Evolutionary conservation across 495 filamentous ascomycete genomes (phyloP).

Genomic region (Thozetella sp.): DNA sequence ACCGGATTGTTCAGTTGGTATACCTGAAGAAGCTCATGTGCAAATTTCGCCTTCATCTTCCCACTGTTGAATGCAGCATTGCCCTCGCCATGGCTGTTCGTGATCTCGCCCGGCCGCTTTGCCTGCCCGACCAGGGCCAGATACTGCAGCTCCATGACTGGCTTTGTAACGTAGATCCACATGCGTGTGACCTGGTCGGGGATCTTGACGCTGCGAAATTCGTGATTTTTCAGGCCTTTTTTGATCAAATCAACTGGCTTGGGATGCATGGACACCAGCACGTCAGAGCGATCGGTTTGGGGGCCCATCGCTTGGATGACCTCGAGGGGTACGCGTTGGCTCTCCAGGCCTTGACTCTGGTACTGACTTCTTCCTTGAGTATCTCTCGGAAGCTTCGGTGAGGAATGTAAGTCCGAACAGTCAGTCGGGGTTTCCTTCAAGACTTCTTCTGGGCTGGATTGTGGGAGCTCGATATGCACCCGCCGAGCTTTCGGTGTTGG

Average conservation of each 20-base stretch:
- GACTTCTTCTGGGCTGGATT: constrained; percentile 14
- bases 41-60: constrained; percentile 25
- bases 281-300: constrained; percentile 44
- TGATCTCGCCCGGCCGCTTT: constrained; percentile 40
- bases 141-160: constrained; percentile 42
- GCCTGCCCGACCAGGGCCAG: constrained; percentile 46
- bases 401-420: neutral
- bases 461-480: constrained; percentile 19
- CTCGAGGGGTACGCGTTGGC: constrained; percentile 49
- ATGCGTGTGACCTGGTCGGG: constrained; percentile 39
- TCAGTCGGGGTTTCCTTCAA: constrained; percentile 21
- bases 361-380: constrained; percentile 25
- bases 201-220: constrained; percentile 44
- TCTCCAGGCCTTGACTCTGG: constrained; percentile 45
- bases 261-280: constrained; percentile 43
- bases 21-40: constrained; percentile 50
- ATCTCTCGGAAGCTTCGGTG: constrained; percentile 5
- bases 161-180: constrained; percentile 47
- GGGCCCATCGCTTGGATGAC: constrained; percentile 42
- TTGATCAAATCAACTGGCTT: constrained; percentile 38
- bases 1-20: constrained; percentile 54
- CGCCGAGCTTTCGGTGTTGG: constrained; percentile 8
- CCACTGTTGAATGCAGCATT: constrained; percentile 52
- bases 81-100: constrained; percentile 33
- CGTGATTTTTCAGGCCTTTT: constrained; percentile 38